Evolutionary conservation across 1,139 yeast genomes (phyloP).

Genomic region (Hyphopichia buzzinii): DNA sequence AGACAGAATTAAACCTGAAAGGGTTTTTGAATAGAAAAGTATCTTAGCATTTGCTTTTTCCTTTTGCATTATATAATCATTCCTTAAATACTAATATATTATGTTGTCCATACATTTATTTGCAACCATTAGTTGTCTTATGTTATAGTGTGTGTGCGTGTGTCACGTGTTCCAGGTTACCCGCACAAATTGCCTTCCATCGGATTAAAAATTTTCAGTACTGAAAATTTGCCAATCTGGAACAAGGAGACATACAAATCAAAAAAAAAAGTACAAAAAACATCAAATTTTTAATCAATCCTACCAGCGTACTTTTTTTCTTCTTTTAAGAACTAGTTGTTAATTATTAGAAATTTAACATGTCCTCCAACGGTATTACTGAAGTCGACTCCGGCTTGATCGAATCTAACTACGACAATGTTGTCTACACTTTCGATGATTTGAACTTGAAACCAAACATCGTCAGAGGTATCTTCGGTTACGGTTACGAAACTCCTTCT

Average conservation of each 20-base stretch:
- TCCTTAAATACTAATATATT: no score
- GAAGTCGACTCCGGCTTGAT: slow-evolving; percentile 83
- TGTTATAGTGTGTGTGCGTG: no score
- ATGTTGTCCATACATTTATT: no score
- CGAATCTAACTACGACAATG: slow-evolving; percentile 97
- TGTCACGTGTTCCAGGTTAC: no score
- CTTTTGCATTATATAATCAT: not conserved
- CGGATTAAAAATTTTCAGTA: slow-evolving; percentile 19
- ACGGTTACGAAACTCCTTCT: slow-evolving; percentile 97
- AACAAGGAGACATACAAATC: not conserved
- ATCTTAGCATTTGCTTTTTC: slow-evolving; percentile 1
- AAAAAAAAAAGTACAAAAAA: slow-evolving; percentile 1
- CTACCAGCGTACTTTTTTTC: not conserved
- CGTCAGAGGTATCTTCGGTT: slow-evolving; percentile 89
- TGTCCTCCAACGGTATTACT: slow-evolving; percentile 61
- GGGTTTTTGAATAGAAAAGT: slow-evolving; percentile 24
- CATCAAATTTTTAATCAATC: slow-evolving; percentile 5
- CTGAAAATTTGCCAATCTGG: not conserved
- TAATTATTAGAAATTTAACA: slow-evolving; percentile 12
- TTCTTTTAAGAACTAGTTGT: slow-evolving; percentile 1
- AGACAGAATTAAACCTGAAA: slow-evolving; percentile 18
- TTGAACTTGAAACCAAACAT: slow-evolving; percentile 76
- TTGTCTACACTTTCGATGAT: slow-evolving; percentile 86
- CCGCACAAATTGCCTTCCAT: not conserved
- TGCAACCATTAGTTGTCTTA: no score